Evolutionary conservation across 1,284 basidiomycete species (phyloP), one percentile per base, ranked within the genome.

Genomic region (Austroboletus niveus): DNA sequence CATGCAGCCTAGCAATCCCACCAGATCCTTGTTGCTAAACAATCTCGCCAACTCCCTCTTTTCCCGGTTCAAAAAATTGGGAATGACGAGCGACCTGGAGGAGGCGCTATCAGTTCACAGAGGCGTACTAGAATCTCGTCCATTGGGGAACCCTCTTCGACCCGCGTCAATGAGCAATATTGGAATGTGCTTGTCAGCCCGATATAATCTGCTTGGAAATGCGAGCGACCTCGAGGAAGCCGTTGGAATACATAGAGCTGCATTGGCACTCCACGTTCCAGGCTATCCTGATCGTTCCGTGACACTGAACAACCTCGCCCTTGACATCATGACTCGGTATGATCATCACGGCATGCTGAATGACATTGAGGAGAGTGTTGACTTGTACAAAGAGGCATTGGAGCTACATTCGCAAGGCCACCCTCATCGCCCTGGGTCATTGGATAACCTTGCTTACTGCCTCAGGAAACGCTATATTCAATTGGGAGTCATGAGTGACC

Each of bases 11-110:
- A 17, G 15, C 17, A 29, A 41, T 35, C 31, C 49, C 8, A 17
- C 8, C 14, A 45, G 39, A 22, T 20, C 17, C 27, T 8, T 35
- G 7, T 29, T 20, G 2, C 32, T 54, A n/a, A 45, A 53, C 11
- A 52, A 47, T n/a, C 32, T 54, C 9, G 45, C 42, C 8, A 31
- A 4, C 31, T 12, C 14, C 44, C 44, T 41, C 38, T 47, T 30
- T 7, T n/a, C 32, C 20, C 46, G 53, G 11, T 48, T 36, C 27
- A 17, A 40, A 8, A 22, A 34, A 17, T 31, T 45, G 9, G 42
- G 51, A n/a, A 34, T 30, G 20, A 27, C 38, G 17, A 15, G 36
- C 7, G 39, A 48, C 20, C 42, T 52, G 12, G 32, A 40, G 4
- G n/a, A 42, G 6, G 46, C 43, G 14, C 42, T 52, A 34, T 44